Evolutionary conservation across 164 flowering plant genomes (phyloP), one percentile per base, ranked within the genome.

Genomic region (Annona cherimola): DNA sequence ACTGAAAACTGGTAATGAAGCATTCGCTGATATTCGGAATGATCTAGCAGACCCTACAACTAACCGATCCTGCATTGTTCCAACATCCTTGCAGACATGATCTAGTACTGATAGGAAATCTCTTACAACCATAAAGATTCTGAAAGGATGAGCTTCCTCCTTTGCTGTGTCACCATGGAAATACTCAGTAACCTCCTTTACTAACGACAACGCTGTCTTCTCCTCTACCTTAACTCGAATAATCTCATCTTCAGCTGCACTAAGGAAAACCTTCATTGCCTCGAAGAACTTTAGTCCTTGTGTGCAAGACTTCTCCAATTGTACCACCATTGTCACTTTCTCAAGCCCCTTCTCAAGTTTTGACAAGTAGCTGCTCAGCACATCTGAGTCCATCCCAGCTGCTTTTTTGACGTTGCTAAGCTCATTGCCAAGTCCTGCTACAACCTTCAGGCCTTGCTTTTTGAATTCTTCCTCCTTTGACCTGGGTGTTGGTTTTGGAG

Each of bases 371-470:
- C 97, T 72, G 73, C 85, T 86, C 63, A 95, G 69, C 59, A 91
- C 96, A 76, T 87, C 96, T 7, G 92, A 90, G 83, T 95, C 99
- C 96, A 95, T 93, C 42, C 93, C 98, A 45, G 99, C 99, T 71
- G 97, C 89, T 71, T 86, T 89, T 76, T 88, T 93, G 5, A 93
- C 98, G 78, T 85, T 89, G 71, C 83, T 68, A 35, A 95, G 89
- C 74, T 95, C 99, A 73, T 83, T 83, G 76, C 94, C 73, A 45
- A 95, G 76, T 45, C 96, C 96, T 18, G 93, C 80, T 71, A 95
- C 95, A 39, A 91, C 88, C 72, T 84, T 89, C 77, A 93, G 78
- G n/a, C 93, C 99, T 78, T 87, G 92, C 81, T 86, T 90, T 73
- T 68, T 87, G 82, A 89, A 83, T 39, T 83, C 87, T 19, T 87